Conservation (phyloP, 164 flowering plant genomes). For the Taxillus chinensis region DNA sequence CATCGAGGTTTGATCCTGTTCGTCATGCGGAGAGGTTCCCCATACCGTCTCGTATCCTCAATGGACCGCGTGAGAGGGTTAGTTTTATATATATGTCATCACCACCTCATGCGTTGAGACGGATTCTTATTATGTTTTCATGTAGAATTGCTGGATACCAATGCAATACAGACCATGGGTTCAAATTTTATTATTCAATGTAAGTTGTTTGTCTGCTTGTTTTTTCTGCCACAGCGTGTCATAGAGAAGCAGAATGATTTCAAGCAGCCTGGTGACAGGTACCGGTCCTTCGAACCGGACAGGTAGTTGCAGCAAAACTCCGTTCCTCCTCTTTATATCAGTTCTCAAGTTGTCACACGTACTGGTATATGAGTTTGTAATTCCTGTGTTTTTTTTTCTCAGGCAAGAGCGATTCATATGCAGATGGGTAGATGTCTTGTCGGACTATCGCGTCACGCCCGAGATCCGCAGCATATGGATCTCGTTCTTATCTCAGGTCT, state of each 20-base stretch:
- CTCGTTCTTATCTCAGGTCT: conserved; percentile 82
- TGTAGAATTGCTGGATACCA: not conserved
- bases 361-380: not conserved
- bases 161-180: too few relatives aligned
- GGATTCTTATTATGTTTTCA: not conserved
- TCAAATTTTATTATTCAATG: too few relatives aligned
- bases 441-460: conserved; percentile 82
- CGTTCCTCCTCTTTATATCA: too few relatives aligned
- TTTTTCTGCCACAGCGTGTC: conserved; percentile 39
- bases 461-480: conserved; percentile 83
- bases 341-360: not conserved
- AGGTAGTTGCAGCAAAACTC: conserved; percentile 22
- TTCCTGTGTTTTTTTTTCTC: conserved; percentile 5
- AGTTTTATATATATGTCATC: not conserved
- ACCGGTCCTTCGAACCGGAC: conserved; percentile 73
- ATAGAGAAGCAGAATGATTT: conserved; percentile 94
- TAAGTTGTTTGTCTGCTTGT: not conserved
- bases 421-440: conserved; percentile 60
- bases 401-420: conserved; percentile 81
- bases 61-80: conserved; percentile 81
- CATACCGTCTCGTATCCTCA: conserved; percentile 37
- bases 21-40: conserved; percentile 87
- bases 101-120: not conserved
- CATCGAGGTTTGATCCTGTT: conserved; percentile 78
- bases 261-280: conserved; percentile 96